Percentiles rank a stretch among this genome's conserved stretches.
phyloP scores from a whole-genome alignment of 2,329 filamentous ascomycete genomes.

The Polytolypa hystricis region DNA sequence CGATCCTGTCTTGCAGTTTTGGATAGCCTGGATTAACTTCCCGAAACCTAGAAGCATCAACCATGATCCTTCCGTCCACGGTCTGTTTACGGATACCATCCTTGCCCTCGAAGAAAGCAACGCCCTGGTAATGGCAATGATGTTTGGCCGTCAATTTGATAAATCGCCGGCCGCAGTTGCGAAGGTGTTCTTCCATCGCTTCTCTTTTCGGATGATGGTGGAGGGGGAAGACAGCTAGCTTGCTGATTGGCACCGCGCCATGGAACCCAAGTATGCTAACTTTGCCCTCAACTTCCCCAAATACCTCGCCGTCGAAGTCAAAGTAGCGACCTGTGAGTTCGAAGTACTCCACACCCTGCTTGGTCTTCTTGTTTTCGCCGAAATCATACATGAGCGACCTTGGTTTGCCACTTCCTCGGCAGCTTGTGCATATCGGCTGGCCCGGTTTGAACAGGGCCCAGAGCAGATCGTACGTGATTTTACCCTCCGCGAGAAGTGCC shows the following conservation, averaged over 20 bases:
- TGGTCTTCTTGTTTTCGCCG: constrained; percentile 14
- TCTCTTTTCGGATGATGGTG: constrained; percentile 17
- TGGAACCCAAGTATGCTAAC: constrained; percentile 18
- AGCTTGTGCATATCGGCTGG: constrained; percentile 18
- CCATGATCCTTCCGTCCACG: neutral
- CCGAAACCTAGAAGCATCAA: neutral
- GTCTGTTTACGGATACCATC: neutral
- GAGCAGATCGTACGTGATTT: constrained; percentile 28
- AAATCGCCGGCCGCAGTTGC: constrained; percentile 20
- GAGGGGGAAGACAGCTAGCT: constrained; percentile 23
- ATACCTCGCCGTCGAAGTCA: constrained; percentile 20
- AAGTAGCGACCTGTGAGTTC: constrained; percentile 20
- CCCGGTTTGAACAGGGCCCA: constrained; percentile 27
- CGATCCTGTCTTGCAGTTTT: neutral
- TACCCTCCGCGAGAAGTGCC: constrained; percentile 17
- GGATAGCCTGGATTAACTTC: neutral
- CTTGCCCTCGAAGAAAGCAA: constrained; percentile 14
- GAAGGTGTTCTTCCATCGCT: constrained; percentile 15
- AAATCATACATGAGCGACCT: constrained; percentile 15
- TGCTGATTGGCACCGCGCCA: constrained; percentile 19
- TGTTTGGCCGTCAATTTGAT: constrained; percentile 16
- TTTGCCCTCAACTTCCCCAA: constrained; percentile 17
- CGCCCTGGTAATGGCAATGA: constrained; percentile 21
- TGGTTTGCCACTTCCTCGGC: constrained; percentile 15
- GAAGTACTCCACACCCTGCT: constrained; percentile 14